Conservation (phyloP, 139 green algal genomes). For the Dunaliella primolecta region DNA sequence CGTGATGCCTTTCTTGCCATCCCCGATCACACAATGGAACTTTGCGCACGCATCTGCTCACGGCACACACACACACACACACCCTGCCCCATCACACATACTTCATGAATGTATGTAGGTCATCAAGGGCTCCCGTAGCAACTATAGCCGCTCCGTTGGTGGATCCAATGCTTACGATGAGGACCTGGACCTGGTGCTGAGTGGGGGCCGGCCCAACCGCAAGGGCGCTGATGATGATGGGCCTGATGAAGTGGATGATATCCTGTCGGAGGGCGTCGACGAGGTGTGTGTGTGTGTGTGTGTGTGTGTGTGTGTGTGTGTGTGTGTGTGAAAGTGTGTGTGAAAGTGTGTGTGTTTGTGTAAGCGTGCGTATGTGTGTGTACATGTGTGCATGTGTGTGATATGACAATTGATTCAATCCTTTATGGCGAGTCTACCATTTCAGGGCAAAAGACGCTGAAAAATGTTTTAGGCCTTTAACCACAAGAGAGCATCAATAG, state of each 20-base stretch:
- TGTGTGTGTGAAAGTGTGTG: not conserved
- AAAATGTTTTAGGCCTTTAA: too few species aligned
- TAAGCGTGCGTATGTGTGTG: too few species aligned
- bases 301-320: not conserved
- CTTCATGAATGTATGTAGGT: not conserved
- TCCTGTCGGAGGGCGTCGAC: slow-evolving; percentile 18
- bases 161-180: not conserved
- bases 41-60: too few species aligned
- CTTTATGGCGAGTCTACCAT: too few species aligned
- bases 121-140: not conserved
- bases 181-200: slow-evolving; percentile 1
- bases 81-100: too few species aligned
- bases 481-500: too few species aligned
- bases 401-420: too few species aligned
- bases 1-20: too few species aligned
- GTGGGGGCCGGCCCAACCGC: not conserved
- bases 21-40: too few species aligned
- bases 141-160: not conserved
- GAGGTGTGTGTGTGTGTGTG: slow-evolving; percentile 10
- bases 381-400: not conserved
- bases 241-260: slow-evolving; percentile 18
- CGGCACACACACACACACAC: too few species aligned
- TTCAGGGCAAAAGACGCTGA: too few species aligned
- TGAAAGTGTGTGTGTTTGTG: not conserved
- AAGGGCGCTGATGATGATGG: slow-evolving; percentile 2